Conservation (phyloP, 2,329 filamentous ascomycete genomes). For the Stachybotrys echinatus region DNA sequence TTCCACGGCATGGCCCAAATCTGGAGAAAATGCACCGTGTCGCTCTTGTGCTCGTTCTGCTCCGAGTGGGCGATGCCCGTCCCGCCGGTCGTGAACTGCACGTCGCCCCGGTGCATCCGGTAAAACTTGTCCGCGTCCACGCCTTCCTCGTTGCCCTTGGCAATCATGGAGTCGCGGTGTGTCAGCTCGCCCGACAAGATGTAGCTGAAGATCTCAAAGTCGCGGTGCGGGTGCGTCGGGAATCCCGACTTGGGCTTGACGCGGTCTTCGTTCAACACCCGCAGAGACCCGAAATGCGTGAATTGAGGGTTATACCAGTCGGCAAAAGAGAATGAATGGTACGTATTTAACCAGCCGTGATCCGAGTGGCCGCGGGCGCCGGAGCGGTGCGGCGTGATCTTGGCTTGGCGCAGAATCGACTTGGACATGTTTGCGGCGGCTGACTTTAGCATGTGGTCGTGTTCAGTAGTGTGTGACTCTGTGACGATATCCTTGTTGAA, state of each 20-base stretch:
- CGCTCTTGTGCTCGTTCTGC: constrained; percentile 66
- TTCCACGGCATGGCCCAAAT: constrained; percentile 84
- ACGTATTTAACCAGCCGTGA: constrained; percentile 84
- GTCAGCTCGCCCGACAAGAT: constrained; percentile 81
- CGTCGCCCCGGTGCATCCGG: constrained; percentile 71
- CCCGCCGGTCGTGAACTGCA: constrained; percentile 88
- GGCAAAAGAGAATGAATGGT: constrained; percentile 83
- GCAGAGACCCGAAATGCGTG: constrained; percentile 67
- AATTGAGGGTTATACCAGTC: constrained; percentile 62
- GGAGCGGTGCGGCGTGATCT: constrained; percentile 71
- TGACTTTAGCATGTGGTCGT: constrained; percentile 27
- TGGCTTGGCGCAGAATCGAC: constrained; percentile 55
- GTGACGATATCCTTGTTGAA: constrained; percentile 7
- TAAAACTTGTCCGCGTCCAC: constrained; percentile 59
- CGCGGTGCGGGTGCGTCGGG: constrained; percentile 77
- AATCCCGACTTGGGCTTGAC: constrained; percentile 71
- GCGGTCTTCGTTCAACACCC: constrained; percentile 86
- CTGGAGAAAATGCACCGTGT: constrained; percentile 79
- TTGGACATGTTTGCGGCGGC: constrained; percentile 51
- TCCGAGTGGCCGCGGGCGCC: constrained; percentile 68
- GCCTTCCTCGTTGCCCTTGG: constrained; percentile 61
- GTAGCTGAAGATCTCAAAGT: constrained; percentile 89
- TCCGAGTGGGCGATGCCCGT: constrained; percentile 77
- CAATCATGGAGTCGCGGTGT: constrained; percentile 80
- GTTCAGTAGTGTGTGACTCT: background rate